Base-by-base conservation (phyloP, 2,329 filamentous ascomycete species). In the Aspergillus caelatus region DNA sequence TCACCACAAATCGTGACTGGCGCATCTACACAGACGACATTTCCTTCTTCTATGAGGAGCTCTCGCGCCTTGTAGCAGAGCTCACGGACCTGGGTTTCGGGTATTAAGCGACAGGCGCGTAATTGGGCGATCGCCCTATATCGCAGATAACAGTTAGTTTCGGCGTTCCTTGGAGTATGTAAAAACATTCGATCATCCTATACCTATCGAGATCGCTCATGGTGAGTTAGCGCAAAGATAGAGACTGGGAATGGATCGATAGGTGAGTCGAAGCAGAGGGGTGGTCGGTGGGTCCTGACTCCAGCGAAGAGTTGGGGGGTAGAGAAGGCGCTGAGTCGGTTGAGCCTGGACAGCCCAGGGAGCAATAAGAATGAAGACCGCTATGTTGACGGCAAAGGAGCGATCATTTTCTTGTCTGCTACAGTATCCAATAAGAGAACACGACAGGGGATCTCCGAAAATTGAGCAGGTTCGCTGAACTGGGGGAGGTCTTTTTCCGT, bases 141-240 rank as follows among this genome's bases (percentile, higher is more conserved):
- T 43, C 53, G 52, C 61, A 57, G 45, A 61, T 50, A 57, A 28
- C 61, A 45, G 54, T 67, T 45, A 63, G 65, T 62, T 54, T 32
- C 11, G 32, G 1, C 32, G 3, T 39, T 39, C 19, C 12, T 39
- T 53, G 19, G 19, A 26, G 11, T 30, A 16, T 14, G 12, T 19
- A 10, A 34, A 23, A 12, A 6, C 16, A 12, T 16, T n/a, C 9
- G 21, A 21, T 16, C 48, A 32, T 41, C 36, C 19, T 52, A 70
- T 85, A 96, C 94, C 88, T 91, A 83, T 98, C 95, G 74, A 98
- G 87, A 79, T 98, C 93, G 81, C 94, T 97, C 91, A 97, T 97
- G 61, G 72, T 81, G 76, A 68, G 58, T 62, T 66, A 64, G 60
- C 65, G 59, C 58, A 64, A 30, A 26, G 57, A 56, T n/a, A 32